Base-by-base conservation (phyloP, 164 flowering plant genomes). In the Dillenia turbinata region DNA sequence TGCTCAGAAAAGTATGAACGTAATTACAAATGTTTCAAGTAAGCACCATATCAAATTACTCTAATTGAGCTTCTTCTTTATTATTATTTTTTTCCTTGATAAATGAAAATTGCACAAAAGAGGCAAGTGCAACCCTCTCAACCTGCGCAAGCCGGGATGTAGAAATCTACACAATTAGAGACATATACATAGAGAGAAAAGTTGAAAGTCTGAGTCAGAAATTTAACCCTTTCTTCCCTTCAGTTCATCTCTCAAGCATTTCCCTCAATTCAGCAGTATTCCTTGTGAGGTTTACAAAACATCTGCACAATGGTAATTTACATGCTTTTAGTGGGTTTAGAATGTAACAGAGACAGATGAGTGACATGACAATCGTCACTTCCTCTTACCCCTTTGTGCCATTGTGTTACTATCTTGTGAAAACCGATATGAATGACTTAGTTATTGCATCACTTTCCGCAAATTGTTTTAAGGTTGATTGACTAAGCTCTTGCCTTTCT, bases 1-100 rank as follows among this genome's bases (percentile, higher is more conserved):
- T 52, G 82, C 85, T 75, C 97, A 88, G 66, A 95, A 95, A 71
- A 82, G 82, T 65, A 80, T 84, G 22, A 89, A 83, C 71, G 75
- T 85, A 33, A 91, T 94, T 19, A 94, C 97, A 46, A 94, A 94
- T 74, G 89, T 94, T 66, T 76, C 96, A 49, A 17, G 96, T 94
- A 80, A 82, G 83, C 57, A 15, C 52, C 9, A 55, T 43, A 19
- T 14, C 15, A 47, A 19, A 64, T 55, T 52, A 11, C 15, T 10
- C n/a, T 62, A 10, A 12, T 33, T 50, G 26, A 19, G 47, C 49
- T 12, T 48, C 9, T 16, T 22, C 9, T 57, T 16, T 22, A 13
- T 9, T 45, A n/a, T 2, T 0, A 10, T 43, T 43, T 67, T n/a
- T 57, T 57, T 12, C 15, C 19, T 9, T 57, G 11, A 12, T 15